Base-by-base conservation (phyloP, 2,329 filamentous ascomycete species). In the Lecanicillium sp. region DNA sequence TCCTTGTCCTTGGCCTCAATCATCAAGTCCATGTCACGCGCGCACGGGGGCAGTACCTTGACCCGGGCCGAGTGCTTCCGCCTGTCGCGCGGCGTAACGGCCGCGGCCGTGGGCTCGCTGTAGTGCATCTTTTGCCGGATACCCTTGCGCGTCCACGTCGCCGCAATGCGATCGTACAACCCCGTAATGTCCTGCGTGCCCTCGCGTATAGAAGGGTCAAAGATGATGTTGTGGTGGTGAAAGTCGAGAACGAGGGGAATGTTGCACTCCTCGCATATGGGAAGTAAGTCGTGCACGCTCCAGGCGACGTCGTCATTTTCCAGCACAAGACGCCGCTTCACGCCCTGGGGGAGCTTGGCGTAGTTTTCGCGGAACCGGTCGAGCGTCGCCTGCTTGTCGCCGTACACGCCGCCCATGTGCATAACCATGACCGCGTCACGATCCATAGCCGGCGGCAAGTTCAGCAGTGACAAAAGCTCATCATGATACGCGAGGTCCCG, bases 1-100 rank as follows among this genome's bases (percentile, higher is more conserved):
- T 97, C 91, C 66, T 97, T 97, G 61, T 96, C 91, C 64, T 97
- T 97, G 40, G 91, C 91, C 68, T 97, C 91, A 51, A 97, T 96
- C 91, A 97, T 97, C n/a, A 97, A 73, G 60, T 96, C 91, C 85
- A 94, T 93, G 26, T 86, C 83, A 1, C 79, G 71, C 4, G 83
- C 75, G 58, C 91, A 96, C 0, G 91, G 90, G 1, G 91, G 91
- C 1, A 97, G 67, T 1, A 83, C 86, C 54, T 76, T 75, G 2
- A 95, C 89, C 8, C 91, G 79, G 0, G 88, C 77, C 29, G 83
- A 89, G 60, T 97, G 91, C 65, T 95, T 96, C 50, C 91, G 78
- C 23, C 90, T 75, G 55, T 95, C 85, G 0, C 81, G 77, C 0
- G 77, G 78, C 1, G 90, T 95, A 33, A 95, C 78, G 1, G 90